These are phyloP conservation scores for Trichosanthes truncata DNA, from an alignment of 306 rosid genomes.

Conservation along the genomic window DNA sequence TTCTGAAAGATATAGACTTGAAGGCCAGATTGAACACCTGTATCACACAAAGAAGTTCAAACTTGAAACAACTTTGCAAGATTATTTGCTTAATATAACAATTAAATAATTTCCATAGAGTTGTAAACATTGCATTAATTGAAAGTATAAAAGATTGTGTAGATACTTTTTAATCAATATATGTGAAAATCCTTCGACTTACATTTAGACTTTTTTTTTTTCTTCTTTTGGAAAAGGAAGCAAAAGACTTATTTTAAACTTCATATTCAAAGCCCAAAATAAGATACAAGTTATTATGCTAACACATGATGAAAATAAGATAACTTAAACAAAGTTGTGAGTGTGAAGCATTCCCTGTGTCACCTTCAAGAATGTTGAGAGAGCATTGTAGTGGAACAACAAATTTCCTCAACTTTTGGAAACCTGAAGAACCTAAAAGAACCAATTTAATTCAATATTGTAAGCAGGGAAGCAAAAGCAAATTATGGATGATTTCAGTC, in stretches of 20 bases:
- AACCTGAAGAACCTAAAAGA: constrained; percentile 37
- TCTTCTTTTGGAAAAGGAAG: neutral
- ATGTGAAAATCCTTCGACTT: neutral
- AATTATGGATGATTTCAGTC: neutral
- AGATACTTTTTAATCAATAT: neutral
- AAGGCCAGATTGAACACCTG: constrained; percentile 84
- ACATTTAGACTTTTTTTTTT: neutral
- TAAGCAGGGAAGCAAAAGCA: constrained; percentile 1
- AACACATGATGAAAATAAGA: neutral
- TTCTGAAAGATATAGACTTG: constrained; percentile 74
- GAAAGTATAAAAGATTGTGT: neutral
- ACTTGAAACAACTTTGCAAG: constrained; percentile 10
- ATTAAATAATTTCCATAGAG: neutral
- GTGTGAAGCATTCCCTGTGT: constrained; percentile 56
- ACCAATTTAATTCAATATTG: constrained; percentile 17
- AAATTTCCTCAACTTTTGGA: constrained; percentile 31
- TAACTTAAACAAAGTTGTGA: neutral
- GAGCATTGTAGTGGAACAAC: constrained; percentile 53
- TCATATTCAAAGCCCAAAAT: neutral
- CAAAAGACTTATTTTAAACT: neutral
- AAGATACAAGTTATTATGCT: neutral
- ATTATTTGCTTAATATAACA: neutral
- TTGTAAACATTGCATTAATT: neutral
- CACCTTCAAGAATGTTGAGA: constrained; percentile 85
- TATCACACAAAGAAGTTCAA: constrained; percentile 12